A percentile compares a stretch with the other conserved stretches of the same genome.
phyloP scores from a whole-genome alignment of 108 stramenopile genomes.

The Halocafeteria seosinensis region DNA sequence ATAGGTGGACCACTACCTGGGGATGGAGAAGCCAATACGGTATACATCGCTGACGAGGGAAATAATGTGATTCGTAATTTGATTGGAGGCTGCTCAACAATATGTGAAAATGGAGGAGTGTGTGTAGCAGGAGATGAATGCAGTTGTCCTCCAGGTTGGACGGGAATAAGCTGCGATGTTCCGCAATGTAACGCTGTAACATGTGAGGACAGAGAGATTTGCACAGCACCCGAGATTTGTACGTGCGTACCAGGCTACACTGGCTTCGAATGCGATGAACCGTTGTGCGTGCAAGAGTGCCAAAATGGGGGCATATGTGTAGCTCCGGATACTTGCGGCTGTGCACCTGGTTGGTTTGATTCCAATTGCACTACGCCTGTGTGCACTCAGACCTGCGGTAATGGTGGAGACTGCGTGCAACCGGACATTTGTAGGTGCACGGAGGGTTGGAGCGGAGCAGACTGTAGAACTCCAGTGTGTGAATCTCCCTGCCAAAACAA shows the following conservation, averaged over 20 bases:
- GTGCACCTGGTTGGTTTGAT: constrained; percentile 59
- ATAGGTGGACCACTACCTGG: too few relatives aligned
- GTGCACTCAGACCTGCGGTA: constrained; percentile 64
- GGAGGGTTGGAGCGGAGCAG: constrained; percentile 45
- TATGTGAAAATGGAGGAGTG: constrained; percentile 56
- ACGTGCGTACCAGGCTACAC: constrained; percentile 56
- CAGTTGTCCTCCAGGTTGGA: constrained; percentile 46
- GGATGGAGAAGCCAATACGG: too few relatives aligned
- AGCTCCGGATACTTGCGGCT: constrained; percentile 60
- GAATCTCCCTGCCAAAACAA: constrained; percentile 46
- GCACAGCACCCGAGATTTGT: constrained; percentile 56
- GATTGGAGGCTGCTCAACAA: constrained; percentile 46
- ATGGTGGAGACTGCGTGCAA: constrained; percentile 63
- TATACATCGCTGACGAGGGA: constrained; percentile 47
- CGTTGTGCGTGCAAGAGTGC: constrained; percentile 54
- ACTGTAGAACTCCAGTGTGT: constrained; percentile 57
- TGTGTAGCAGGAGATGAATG: constrained; percentile 51
- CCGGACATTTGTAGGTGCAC: constrained; percentile 55
- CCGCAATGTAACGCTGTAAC: constrained; percentile 37
- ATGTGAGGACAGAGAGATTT: constrained; percentile 37
- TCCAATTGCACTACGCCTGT: constrained; percentile 68
- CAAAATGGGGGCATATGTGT: constrained; percentile 48
- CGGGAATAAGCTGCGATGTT: constrained; percentile 39
- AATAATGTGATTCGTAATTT: constrained; percentile 53
- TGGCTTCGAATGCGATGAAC: constrained; percentile 31